phyloP scores from a whole-genome alignment of 208 protist species.

The Leishmania braziliensis region DNA sequence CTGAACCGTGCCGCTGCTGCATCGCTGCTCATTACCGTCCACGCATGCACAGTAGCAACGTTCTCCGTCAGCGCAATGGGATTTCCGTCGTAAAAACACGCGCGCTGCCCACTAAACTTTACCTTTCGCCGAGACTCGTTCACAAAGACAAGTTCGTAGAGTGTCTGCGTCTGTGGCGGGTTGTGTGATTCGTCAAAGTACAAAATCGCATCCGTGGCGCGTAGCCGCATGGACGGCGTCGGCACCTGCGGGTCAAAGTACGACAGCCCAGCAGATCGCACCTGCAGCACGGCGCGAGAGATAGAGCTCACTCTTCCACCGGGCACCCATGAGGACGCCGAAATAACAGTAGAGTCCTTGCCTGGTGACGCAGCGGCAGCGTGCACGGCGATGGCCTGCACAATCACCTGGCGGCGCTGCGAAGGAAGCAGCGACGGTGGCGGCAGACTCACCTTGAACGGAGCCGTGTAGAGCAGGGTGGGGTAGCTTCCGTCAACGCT shows the following conservation, averaged over 20 bases:
- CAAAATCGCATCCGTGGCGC: slow-evolving; percentile 50
- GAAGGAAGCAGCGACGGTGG: slow-evolving; percentile 27
- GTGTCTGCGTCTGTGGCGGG: slow-evolving; percentile 52
- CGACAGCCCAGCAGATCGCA: slow-evolving; percentile 55
- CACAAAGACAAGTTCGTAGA: slow-evolving; percentile 75
- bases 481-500: slow-evolving; percentile 80
- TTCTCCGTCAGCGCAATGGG: slow-evolving; percentile 58
- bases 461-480: slow-evolving; percentile 68
- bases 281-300: slow-evolving; percentile 46
- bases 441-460: slow-evolving; percentile 73
- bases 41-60: slow-evolving; percentile 75
- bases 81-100: slow-evolving; percentile 50
- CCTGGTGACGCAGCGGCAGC: neutral
- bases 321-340: neutral
- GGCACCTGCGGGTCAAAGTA: slow-evolving; percentile 68
- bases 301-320: slow-evolving; percentile 40
- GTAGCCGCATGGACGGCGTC: slow-evolving; percentile 57
- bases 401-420: slow-evolving; percentile 33
- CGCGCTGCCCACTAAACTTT: slow-evolving; percentile 49
- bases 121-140: slow-evolving; percentile 56
- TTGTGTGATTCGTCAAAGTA: slow-evolving; percentile 82
- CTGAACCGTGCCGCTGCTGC: slow-evolving; percentile 3
- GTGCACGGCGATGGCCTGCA: slow-evolving; percentile 59
- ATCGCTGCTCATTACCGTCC: slow-evolving; percentile 48
- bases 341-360: neutral